These are phyloP conservation scores for Gyromitra esculenta DNA, from an alignment of 2,329 filamentous ascomycete species.

Conservation along the genomic window DNA sequence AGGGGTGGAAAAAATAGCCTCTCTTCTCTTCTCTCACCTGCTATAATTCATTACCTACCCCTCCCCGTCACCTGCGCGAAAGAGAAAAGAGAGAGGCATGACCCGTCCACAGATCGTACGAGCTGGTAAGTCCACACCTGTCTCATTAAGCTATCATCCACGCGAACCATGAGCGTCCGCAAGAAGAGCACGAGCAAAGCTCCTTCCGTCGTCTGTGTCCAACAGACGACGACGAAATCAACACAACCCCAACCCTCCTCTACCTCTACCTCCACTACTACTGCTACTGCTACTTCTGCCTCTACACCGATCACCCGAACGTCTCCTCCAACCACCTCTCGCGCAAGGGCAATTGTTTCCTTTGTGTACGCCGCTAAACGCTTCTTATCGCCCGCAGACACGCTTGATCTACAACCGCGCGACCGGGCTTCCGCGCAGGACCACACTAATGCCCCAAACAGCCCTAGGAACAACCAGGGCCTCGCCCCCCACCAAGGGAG, in stretches of 20 bases:
- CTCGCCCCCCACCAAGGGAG: constrained; percentile 85
- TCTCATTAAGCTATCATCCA: constrained; percentile 27
- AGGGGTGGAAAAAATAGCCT: neutral
- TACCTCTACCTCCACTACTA: neutral
- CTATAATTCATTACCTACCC: constrained; percentile 36
- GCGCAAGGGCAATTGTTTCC: constrained; percentile 35
- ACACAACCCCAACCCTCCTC: constrained; percentile 14
- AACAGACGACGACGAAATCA: constrained; percentile 8
- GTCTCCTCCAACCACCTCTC: constrained; percentile 25
- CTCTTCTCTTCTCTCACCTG: constrained; percentile 12
- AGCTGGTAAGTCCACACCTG: constrained; percentile 63
- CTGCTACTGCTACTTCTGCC: constrained; percentile 10
- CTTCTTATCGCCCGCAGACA: constrained; percentile 69
- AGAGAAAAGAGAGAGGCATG: constrained; percentile 60
- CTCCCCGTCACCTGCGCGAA: constrained; percentile 30
- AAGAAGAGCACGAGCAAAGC: constrained; percentile 24
- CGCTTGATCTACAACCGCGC: constrained; percentile 91
- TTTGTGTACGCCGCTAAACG: constrained; percentile 50
- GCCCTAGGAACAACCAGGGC: constrained; percentile 66
- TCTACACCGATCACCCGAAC: constrained; percentile 20
- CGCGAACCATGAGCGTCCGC: constrained; percentile 30
- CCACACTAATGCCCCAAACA: constrained; percentile 70
- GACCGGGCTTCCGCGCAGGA: constrained; percentile 84
- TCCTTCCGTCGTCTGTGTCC: constrained; percentile 27
- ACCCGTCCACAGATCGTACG: constrained; percentile 68